Evolutionary conservation across 768 basidiomycete genomes (phyloP), one percentile per base, ranked within the genome.

Genomic region (Kwoniella dejecticola): DNA sequence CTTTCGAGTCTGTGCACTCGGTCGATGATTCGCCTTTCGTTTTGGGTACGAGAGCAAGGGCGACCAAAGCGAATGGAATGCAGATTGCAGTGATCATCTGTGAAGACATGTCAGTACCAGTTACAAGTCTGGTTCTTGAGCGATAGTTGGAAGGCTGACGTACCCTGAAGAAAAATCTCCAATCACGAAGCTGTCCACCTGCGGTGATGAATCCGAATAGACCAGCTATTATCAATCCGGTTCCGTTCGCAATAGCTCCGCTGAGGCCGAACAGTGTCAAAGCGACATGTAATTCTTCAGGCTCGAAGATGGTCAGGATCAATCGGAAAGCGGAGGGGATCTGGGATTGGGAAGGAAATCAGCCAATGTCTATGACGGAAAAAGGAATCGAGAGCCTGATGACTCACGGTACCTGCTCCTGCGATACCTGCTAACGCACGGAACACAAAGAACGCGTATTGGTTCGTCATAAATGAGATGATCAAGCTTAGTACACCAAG

Each of bases 91-190:
- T 29, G 53, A 62, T 48, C 61, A 62, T 62, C 52, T 61, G 33
- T 7, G 30, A 52, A 40, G n/a, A 40, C 12, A 19, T 26, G 23
- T 26, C 12, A 47, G 12, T 47, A 47, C 27, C 26, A 26, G 4
- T 27, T 27, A 19, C 3, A 47, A 3, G 12, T 29, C n/a, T n/a
- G n/a, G n/a, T n/a, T n/a, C n/a, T 10, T 27, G 21, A 10, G 27
- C 27, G 12, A 47, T 12, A 26, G 7, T 47, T 8, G 7, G 49
- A 19, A 23, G 19, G 10, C 6, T 30, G 5, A 60, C 49, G n/a
- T 50, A 52, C 49, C 26, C 61, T 27, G 66, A 74, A 76, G 52
- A 72, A 70, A 72, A 74, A 77, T 21, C 72, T 57, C 76, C 76
- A 77, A 12, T 57, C 55, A 12, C 63, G 60, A 21, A 63, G 40